Evolutionary conservation across 192 early-diverging fungal species (phyloP).

Genomic region (Gamsiella multidivaricata): DNA sequence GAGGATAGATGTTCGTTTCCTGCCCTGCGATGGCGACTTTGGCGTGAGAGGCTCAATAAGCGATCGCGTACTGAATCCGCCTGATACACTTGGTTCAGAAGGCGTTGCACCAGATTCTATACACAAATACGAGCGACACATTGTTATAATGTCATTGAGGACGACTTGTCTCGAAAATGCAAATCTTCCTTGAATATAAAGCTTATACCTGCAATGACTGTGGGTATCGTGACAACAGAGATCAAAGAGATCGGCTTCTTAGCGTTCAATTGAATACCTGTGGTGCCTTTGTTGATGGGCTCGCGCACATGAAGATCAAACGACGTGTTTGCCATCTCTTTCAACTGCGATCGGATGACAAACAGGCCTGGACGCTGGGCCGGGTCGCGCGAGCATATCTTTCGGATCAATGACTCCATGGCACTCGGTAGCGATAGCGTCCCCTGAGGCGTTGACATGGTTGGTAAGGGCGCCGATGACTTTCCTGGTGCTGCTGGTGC

Average conservation of each 20-base stretch:
- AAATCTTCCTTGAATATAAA: too few relatives aligned
- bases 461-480: conserved; percentile 13
- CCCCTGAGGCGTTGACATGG: conserved; percentile 38
- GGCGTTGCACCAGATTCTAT: conserved; percentile 19
- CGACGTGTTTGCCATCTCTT: conserved; percentile 52
- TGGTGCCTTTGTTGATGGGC: conserved; percentile 45
- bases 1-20: conserved; percentile 39
- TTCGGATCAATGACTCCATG: conserved; percentile 45
- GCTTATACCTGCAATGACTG: conserved; percentile 40
- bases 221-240: conserved; percentile 46
- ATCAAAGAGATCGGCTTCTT: conserved; percentile 53
- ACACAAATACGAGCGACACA: background rate
- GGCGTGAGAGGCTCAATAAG: conserved; percentile 19
- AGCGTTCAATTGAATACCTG: conserved; percentile 47
- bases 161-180: too few relatives aligned
- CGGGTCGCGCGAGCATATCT: conserved; percentile 44
- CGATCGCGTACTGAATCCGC: background rate
- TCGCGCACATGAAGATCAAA: conserved; percentile 51
- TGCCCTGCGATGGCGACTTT: conserved; percentile 19
- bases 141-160: background rate
- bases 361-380: conserved; percentile 37
- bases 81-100: conserved; percentile 1
- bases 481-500: conserved; percentile 3
- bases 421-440: conserved; percentile 35
- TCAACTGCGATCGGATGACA: conserved; percentile 47